These are phyloP conservation scores for Cyclotella cryptica DNA, from an alignment of 108 stramenopile species.

Conservation along the genomic window DNA sequence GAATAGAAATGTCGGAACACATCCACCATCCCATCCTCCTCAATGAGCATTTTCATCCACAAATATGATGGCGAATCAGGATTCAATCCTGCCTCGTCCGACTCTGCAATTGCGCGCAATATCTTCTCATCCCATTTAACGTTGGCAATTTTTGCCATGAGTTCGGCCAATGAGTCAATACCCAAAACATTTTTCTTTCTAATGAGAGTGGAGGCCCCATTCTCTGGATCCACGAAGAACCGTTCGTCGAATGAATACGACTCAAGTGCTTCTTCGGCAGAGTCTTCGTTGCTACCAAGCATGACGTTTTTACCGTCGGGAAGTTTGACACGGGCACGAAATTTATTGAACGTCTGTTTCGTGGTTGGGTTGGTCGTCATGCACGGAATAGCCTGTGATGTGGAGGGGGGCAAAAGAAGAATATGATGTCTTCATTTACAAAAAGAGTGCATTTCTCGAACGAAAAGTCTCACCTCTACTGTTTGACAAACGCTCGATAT, in stretches of 20 bases:
- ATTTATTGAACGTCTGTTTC: slow-evolving; percentile 73
- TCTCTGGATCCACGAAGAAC: slow-evolving; percentile 48
- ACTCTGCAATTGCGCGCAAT: slow-evolving; percentile 60
- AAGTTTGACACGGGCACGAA: slow-evolving; percentile 63
- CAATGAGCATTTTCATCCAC: slow-evolving; percentile 73
- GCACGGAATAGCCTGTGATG: slow-evolving; percentile 50
- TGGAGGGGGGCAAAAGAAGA: neutral
- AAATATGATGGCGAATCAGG: slow-evolving; percentile 59
- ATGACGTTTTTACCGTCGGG: slow-evolving; percentile 52
- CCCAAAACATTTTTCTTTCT: slow-evolving; percentile 63
- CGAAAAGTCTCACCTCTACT: slow-evolving; percentile 44
- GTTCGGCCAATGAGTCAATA: slow-evolving; percentile 68
- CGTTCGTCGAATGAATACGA: slow-evolving; percentile 60
- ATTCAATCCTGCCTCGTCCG: slow-evolving; percentile 55
- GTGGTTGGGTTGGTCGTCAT: slow-evolving; percentile 80
- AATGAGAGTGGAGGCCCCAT: slow-evolving; percentile 26
- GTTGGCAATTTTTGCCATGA: slow-evolving; percentile 74
- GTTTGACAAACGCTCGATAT: slow-evolving; percentile 63
- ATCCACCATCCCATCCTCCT: slow-evolving; percentile 89
- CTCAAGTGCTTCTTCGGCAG: slow-evolving; percentile 59
- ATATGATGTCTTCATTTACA: neutral
- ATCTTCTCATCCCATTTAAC: slow-evolving; percentile 69
- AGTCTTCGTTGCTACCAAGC: slow-evolving; percentile 70
- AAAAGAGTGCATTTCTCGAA: neutral
- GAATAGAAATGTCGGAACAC: slow-evolving; percentile 87